A percentile compares a stretch with the other conserved stretches of the same genome.
These are phyloP conservation scores for Aspergillus affinis DNA, from an alignment of 495 filamentous ascomycete species.

Conservation along the genomic window DNA sequence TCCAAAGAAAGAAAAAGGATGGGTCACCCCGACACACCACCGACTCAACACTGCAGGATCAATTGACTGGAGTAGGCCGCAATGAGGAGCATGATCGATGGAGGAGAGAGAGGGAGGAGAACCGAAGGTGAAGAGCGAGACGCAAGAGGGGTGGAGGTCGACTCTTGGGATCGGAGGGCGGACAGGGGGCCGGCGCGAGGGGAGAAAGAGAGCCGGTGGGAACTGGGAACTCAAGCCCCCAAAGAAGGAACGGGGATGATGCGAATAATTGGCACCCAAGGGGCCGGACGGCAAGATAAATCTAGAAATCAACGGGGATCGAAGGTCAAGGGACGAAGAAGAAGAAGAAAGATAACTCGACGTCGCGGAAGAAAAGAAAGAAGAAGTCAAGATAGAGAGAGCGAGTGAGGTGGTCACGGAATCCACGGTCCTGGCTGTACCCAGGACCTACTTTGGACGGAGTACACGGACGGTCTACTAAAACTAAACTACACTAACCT, in stretches of 20 bases:
- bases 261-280: background rate
- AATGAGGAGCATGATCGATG: conserved; percentile 15
- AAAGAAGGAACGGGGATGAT: background rate
- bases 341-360: too few species aligned
- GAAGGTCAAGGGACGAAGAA: too few species aligned
- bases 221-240: background rate
- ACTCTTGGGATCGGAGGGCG: background rate
- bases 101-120: background rate
- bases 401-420: too few species aligned
- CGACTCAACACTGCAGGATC: conserved; percentile 14
- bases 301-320: too few species aligned
- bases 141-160: conserved; percentile 1
- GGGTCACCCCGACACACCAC: conserved; percentile 1
- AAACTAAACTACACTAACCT: too few species aligned
- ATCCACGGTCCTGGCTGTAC: too few species aligned
- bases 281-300: background rate
- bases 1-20: too few species aligned
- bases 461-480: too few species aligned
- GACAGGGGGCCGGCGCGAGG: conserved; percentile 5
- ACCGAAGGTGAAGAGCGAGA: background rate
- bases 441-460: too few species aligned
- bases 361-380: too few species aligned
- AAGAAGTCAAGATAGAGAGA: too few species aligned
- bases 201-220: conserved; percentile 2
- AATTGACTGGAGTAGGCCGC: conserved; percentile 13